Conservation (phyloP, 176 grass and related monocot species). For the Raddia guianensis region DNA sequence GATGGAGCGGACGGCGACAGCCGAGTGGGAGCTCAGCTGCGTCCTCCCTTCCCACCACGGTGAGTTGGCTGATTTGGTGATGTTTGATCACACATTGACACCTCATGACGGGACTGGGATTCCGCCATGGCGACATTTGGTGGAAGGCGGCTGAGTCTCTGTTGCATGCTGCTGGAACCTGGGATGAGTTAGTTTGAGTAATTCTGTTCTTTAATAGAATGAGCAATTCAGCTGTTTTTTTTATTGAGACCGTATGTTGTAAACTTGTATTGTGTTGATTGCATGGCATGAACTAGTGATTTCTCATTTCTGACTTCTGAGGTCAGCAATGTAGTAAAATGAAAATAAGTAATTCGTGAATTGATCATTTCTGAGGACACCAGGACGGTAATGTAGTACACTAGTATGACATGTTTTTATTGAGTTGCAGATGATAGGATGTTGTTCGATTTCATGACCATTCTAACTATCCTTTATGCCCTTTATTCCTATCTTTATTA, state of each 20-base stretch:
- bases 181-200: slow-evolving; percentile 2
- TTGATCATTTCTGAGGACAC: background rate
- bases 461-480: slow-evolving; percentile 15
- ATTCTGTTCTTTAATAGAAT: background rate
- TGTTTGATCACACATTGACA: background rate
- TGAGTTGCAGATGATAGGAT: background rate
- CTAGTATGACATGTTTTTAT: background rate
- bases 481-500: slow-evolving; percentile 21
- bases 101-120: background rate
- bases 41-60: slow-evolving; percentile 73
- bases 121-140: background rate
- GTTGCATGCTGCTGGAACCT: background rate
- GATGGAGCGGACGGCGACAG: slow-evolving; percentile 62
- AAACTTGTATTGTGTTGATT: background rate
- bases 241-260: background rate
- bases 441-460: slow-evolving; percentile 18
- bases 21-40: slow-evolving; percentile 88
- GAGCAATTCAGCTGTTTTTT: background rate
- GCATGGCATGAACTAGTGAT: slow-evolving; percentile 3
- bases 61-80: slow-evolving; percentile 38
- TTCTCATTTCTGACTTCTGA: background rate
- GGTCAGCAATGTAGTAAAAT: slow-evolving; percentile 17
- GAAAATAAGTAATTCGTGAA: background rate
- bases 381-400: no score
- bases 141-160: background rate